Percentiles rank a stretch among this genome's conserved stretches.
These are phyloP conservation scores for Ogataea kodamae DNA, from an alignment of 805 yeast species.

Conservation along the genomic window DNA sequence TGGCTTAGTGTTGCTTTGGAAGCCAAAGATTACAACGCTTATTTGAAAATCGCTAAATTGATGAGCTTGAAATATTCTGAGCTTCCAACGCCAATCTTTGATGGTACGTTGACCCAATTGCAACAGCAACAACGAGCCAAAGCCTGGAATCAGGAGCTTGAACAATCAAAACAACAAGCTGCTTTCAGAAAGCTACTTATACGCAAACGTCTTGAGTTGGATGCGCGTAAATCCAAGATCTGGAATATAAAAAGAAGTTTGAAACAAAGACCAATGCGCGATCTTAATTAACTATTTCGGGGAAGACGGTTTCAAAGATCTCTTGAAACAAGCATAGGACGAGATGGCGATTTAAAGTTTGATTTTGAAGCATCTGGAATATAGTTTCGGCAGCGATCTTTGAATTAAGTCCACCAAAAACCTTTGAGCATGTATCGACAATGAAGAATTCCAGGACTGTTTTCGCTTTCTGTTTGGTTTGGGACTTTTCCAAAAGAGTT, in stretches of 20 bases:
- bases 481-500: constrained; percentile 46
- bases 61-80: constrained; percentile 16
- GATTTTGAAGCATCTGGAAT: constrained; percentile 72
- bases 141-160: constrained; percentile 1
- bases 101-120: constrained; percentile 7
- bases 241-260: constrained; percentile 10
- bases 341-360: constrained; percentile 62
- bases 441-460: constrained; percentile 54
- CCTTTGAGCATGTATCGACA: constrained; percentile 61
- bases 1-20: constrained; percentile 15
- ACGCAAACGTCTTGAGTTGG: constrained; percentile 6
- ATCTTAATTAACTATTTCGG: constrained; percentile 22
- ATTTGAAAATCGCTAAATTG: constrained; percentile 11
- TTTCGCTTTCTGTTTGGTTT: constrained; percentile 55
- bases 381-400: constrained; percentile 56
- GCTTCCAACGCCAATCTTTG: constrained; percentile 13
- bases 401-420: constrained; percentile 69
- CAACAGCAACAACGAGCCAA: constrained; percentile 6
- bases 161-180: background rate
- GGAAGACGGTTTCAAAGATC: constrained; percentile 45
- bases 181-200: constrained; percentile 4
- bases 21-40: constrained; percentile 10
- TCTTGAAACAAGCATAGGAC: constrained; percentile 58
- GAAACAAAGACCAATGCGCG: constrained; percentile 8
- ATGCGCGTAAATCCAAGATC: constrained; percentile 4